These are phyloP conservation scores for Priceomyces haplophilus DNA, from an alignment of 805 yeast species.

Conservation along the genomic window DNA sequence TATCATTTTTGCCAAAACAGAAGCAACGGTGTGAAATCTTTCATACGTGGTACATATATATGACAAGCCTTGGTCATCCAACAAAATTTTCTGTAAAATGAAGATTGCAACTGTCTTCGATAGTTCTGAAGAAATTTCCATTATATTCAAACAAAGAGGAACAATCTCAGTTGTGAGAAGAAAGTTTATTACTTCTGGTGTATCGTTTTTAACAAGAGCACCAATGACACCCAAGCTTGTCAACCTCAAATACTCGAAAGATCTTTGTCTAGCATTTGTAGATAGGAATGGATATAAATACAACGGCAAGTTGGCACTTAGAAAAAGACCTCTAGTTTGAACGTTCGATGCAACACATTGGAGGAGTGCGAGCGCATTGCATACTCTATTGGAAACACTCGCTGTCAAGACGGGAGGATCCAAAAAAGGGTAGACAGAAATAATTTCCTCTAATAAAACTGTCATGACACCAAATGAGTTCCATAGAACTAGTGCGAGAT, in stretches of 20 bases:
- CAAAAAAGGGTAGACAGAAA: conserved; percentile 82
- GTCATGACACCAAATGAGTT: conserved; percentile 97
- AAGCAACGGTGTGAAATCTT: conserved; percentile 89
- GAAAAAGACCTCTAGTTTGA: conserved; percentile 79
- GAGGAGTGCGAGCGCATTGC: conserved; percentile 89
- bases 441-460: conserved; percentile 81
- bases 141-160: conserved; percentile 88
- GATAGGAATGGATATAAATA: conserved; percentile 91
- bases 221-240: conserved; percentile 97
- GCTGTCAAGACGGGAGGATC: conserved; percentile 85
- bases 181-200: conserved; percentile 91
- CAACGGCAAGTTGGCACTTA: conserved; percentile 88
- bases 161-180: conserved; percentile 93
- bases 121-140: conserved; percentile 92
- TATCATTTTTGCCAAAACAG: conserved; percentile 84
- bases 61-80: conserved; percentile 86
- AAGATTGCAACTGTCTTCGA: conserved; percentile 96
- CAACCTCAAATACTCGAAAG: conserved; percentile 88
- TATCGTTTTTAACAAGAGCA: conserved; percentile 92
- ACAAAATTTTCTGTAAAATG: conserved; percentile 86
- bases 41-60: conserved; percentile 95
- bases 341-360: conserved; percentile 97
- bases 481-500: conserved; percentile 90
- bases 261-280: conserved; percentile 85
- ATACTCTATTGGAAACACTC: conserved; percentile 86